These are phyloP conservation scores for Emmonsia crescens DNA, from an alignment of 2,329 filamentous ascomycete species.

Conservation along the genomic window DNA sequence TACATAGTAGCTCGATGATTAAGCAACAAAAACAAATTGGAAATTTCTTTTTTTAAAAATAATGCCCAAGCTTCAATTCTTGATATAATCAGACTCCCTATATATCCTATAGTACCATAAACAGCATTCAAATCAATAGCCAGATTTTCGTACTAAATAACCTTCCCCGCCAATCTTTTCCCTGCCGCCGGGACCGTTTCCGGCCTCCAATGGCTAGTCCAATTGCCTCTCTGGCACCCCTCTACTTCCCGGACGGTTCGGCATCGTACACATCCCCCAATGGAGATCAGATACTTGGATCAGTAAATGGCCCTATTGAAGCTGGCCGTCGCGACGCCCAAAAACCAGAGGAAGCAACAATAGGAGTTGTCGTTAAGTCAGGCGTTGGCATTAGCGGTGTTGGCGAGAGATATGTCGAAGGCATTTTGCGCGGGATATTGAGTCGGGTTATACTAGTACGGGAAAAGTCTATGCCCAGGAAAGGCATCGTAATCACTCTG, in stretches of 20 bases:
- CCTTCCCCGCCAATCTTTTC: background rate
- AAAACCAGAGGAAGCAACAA: conserved; percentile 75
- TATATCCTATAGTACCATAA: background rate
- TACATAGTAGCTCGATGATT: too few species aligned
- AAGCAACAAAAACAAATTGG: background rate
- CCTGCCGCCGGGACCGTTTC: background rate
- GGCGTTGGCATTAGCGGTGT: conserved; percentile 76
- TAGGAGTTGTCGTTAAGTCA: conserved; percentile 85
- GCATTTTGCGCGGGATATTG: conserved; percentile 29
- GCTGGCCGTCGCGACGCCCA: conserved; percentile 70
- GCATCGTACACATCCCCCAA: conserved; percentile 31
- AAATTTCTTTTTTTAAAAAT: too few species aligned
- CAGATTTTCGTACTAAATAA: background rate
- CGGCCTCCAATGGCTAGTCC: conserved; percentile 24
- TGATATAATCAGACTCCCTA: background rate
- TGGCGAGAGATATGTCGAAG: conserved; percentile 72
- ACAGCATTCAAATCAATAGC: background rate
- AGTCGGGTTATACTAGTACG: conserved; percentile 32
- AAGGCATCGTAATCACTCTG: conserved; percentile 34
- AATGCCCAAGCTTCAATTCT: background rate
- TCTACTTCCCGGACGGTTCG: conserved; percentile 31
- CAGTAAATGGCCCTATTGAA: conserved; percentile 89
- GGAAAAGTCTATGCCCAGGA: conserved; percentile 31
- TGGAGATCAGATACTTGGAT: conserved; percentile 70
- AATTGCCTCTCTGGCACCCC: conserved; percentile 24